phyloP scores from a whole-genome alignment of 306 rosid genomes.

The Quercus variabilis region DNA sequence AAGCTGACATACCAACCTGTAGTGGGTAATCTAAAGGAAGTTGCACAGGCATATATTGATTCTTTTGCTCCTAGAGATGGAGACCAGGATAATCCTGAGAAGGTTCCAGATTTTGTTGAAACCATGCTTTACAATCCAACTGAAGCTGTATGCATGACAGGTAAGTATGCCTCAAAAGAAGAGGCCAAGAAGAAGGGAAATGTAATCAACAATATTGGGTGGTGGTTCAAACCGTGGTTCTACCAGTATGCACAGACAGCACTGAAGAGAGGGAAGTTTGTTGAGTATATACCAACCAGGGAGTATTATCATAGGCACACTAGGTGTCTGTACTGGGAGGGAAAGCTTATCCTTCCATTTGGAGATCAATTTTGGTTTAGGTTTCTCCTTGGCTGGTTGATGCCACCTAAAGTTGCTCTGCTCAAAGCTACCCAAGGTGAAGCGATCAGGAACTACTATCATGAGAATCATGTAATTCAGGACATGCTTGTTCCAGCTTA shows the following conservation, averaged over 20 bases:
- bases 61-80: conserved; percentile 92
- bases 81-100: conserved; percentile 78
- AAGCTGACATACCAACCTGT: conserved; percentile 77
- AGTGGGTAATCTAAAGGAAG: conserved; percentile 65
- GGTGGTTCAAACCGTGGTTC: conserved; percentile 99
- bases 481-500: conserved; percentile 92
- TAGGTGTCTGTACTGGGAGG: conserved; percentile 95
- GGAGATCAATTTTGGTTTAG: conserved; percentile 95
- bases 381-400: conserved; percentile 86
- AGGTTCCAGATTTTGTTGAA: conserved; percentile 95
- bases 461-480: conserved; percentile 93
- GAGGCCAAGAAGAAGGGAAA: conserved; percentile 97
- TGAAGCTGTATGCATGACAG: conserved; percentile 85
- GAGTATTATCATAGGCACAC: conserved; percentile 97
- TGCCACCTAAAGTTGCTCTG: conserved; percentile 97
- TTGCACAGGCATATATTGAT: conserved; percentile 76
- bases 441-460: conserved; percentile 93
- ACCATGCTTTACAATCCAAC: conserved; percentile 74
- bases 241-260: conserved; percentile 89
- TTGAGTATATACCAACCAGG: conserved; percentile 90
- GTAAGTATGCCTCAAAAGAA: conserved; percentile 77
- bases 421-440: conserved; percentile 99
- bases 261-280: conserved; percentile 80
- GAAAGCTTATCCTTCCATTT: conserved; percentile 94
- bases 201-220: conserved; percentile 74